A percentile compares a stretch with the other conserved stretches of the same genome.
Evolutionary conservation across 2,329 filamentous ascomycete species (phyloP).

Genomic region (Fusarium falciforme): DNA sequence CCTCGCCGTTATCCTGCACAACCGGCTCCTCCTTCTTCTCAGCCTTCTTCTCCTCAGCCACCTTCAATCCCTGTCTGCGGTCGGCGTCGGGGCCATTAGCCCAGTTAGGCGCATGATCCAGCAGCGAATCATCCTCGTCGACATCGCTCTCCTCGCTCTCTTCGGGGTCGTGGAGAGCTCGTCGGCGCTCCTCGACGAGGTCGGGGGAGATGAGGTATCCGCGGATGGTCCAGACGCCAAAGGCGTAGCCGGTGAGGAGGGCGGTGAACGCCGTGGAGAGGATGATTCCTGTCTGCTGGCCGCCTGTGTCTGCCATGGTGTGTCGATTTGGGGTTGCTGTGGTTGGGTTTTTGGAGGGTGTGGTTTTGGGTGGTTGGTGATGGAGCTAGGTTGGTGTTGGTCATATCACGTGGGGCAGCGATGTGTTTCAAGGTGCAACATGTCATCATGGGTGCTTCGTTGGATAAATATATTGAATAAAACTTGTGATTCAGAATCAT

Average conservation of each 20-base stretch:
- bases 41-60: slow-evolving; percentile 50
- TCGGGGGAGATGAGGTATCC: slow-evolving; percentile 69
- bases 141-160: slow-evolving; percentile 78
- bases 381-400: slow-evolving; percentile 24
- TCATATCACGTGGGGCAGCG: slow-evolving; percentile 35
- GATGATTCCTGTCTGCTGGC: slow-evolving; percentile 67
- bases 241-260: slow-evolving; percentile 81
- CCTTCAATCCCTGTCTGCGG: slow-evolving; percentile 64
- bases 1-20: slow-evolving; percentile 66
- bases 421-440: neutral
- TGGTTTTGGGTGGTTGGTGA: slow-evolving; percentile 19
- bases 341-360: neutral
- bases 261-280: slow-evolving; percentile 80
- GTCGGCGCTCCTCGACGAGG: slow-evolving; percentile 67
- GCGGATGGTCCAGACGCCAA: slow-evolving; percentile 78
- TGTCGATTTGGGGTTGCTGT: neutral
- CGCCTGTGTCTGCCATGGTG: slow-evolving; percentile 52
- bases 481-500: neutral
- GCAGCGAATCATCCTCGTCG: slow-evolving; percentile 67
- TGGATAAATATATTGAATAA: neutral
- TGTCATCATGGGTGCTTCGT: neutral
- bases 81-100: slow-evolving; percentile 71
- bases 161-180: slow-evolving; percentile 68
- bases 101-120: slow-evolving; percentile 78
- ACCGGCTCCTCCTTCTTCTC: slow-evolving; percentile 58